Evolutionary conservation across 208 protist species (phyloP).

Genomic region (Leptomonas pyrrhocoris): DNA sequence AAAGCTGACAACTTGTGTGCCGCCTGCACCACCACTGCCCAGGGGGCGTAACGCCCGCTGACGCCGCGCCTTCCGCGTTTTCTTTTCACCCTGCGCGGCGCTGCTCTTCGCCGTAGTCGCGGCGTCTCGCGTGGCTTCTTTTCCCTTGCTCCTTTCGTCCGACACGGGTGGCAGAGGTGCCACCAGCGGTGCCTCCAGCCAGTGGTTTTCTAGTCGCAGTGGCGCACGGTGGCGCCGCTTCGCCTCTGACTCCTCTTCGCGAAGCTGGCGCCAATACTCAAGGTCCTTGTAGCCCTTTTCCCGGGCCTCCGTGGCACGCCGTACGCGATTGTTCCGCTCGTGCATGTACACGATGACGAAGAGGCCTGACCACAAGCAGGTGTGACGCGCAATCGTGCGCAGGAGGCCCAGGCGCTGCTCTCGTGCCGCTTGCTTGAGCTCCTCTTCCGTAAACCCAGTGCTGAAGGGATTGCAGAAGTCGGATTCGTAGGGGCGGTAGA

Average conservation of each 20-base stretch:
- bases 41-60: not conserved
- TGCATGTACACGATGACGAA: conserved; percentile 41
- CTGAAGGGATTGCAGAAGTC: conserved; percentile 44
- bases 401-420: conserved; percentile 18
- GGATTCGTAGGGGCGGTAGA: conserved; percentile 59
- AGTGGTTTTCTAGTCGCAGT: conserved; percentile 32
- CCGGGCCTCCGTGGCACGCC: conserved; percentile 37
- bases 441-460: conserved; percentile 48
- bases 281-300: conserved; percentile 38
- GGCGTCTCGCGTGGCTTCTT: not conserved
- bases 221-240: conserved; percentile 5
- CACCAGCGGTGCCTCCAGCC: conserved; percentile 19
- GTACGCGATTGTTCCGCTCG: conserved; percentile 42
- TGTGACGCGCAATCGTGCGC: conserved; percentile 32
- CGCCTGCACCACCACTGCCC: conserved; percentile 1
- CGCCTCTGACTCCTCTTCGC: conserved; percentile 33
- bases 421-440: conserved; percentile 35
- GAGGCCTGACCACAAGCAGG: conserved; percentile 41
- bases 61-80: conserved; percentile 14
- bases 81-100: not conserved
- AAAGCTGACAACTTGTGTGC: conserved; percentile 43
- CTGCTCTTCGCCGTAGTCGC: not conserved
- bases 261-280: conserved; percentile 43
- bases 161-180: not conserved
- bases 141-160: not conserved